Evolutionary conservation across 495 filamentous ascomycete species (phyloP), one percentile per base, ranked within the genome.

Genomic region (Gamarada debralockiae): DNA sequence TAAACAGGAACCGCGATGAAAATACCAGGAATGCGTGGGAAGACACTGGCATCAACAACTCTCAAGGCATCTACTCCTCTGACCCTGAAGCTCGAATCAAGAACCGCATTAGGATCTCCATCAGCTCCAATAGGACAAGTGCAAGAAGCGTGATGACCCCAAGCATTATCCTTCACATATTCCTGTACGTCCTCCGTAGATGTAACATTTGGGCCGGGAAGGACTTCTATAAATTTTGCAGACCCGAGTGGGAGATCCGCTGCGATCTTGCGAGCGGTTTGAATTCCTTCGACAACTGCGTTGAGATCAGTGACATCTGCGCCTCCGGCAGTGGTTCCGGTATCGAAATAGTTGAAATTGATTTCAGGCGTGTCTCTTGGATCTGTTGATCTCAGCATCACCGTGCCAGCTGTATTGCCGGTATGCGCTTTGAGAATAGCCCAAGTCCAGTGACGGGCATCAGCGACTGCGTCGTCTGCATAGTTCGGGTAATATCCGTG

Each of bases 131-230:
- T 85, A 15, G 78, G 64, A 51, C 70, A 75, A 15, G 77, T 79
- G 53, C 75, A 79, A 27, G 70, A 76, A 2, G 77, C 79, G 51
- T 84, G 81, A 40, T 83, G 79, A 0, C 79, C 80, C 78, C 79
- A 85, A 4, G 76, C 66, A 31, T 70, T 64, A 22, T 75, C 65
- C 57, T 72, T 73, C 48, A 77, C 67, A 55, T 70, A 81, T 52
- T 71, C 59, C 52, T 75, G 3, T 3, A 48, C 14, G 1, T 77
- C 62, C 31, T 60, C 69, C 3, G 3, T 10, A 3, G 45, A 6
- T 22, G 23, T 29, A 10, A 48, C 45, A 10, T 29, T 10, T 18
- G 21, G 3, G 10, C 45, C 45, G 17, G 45, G 45, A 3, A 4
- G 17, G n/a, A 31, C 45, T 15, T 48, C 45, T 4, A 22, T 48